phyloP scores from a whole-genome alignment of 306 rosid species.

The Abrus pulchellus region DNA sequence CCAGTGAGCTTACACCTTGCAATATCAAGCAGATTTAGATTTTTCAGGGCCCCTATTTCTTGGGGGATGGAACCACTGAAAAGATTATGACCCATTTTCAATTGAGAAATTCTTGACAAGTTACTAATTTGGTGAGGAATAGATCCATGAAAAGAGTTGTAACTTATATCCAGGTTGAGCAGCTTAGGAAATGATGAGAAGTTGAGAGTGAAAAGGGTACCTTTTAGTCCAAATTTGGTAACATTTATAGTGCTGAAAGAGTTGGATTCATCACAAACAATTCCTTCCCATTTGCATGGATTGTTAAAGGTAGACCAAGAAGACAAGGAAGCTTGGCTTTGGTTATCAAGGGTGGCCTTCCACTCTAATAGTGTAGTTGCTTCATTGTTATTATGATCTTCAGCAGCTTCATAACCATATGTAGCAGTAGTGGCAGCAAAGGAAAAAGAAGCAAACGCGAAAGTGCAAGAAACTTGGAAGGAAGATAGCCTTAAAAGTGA shows the following conservation, averaged over 20 bases:
- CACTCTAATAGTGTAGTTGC: conserved; percentile 45
- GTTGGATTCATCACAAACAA: conserved; percentile 41
- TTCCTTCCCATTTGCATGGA: conserved; percentile 48
- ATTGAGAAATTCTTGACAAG: conserved; percentile 36
- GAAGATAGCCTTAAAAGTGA: conserved; percentile 25
- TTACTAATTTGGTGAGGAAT: conserved; percentile 48
- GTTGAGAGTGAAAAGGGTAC: conserved; percentile 49
- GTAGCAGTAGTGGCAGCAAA: too few species aligned
- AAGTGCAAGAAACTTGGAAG: neutral
- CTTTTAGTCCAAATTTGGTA: conserved; percentile 30
- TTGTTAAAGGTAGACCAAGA: conserved; percentile 38
- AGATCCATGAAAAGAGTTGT: conserved; percentile 38
- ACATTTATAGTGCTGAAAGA: conserved; percentile 36
- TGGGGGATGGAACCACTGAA: conserved; percentile 41
- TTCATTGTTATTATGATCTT: conserved; percentile 14
- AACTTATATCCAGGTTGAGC: conserved; percentile 1
- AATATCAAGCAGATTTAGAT: conserved; percentile 12
- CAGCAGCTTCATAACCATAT: neutral
- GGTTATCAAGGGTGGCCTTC: conserved; percentile 52
- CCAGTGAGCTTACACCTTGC: neutral
- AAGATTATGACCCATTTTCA: conserved; percentile 8
- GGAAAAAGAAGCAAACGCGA: too few species aligned
- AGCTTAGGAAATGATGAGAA: conserved; percentile 51
- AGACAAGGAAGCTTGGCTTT: conserved; percentile 44
- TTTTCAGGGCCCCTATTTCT: conserved; percentile 32